phyloP scores from a whole-genome alignment of 2,329 filamentous ascomycete genomes.

The Ceratocystis variospora region DNA sequence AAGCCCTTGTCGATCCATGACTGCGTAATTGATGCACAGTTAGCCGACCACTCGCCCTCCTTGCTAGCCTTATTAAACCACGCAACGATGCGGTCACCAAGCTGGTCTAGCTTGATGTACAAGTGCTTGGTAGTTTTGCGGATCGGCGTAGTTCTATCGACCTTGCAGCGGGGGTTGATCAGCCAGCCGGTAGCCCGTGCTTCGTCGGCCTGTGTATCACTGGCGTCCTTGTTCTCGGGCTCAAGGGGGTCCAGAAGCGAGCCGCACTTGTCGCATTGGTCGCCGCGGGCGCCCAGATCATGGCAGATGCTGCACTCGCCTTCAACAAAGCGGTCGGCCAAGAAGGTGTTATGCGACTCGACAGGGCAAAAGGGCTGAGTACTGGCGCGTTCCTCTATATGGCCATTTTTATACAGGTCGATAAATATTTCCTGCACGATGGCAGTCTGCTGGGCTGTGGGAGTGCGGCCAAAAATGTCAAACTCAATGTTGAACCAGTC shows the following conservation, averaged over 20 bases:
- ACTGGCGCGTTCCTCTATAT: conserved; percentile 72
- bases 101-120: conserved; percentile 72
- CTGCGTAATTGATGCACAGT: conserved; percentile 62
- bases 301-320: conserved; percentile 63
- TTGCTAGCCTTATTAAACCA: conserved; percentile 65
- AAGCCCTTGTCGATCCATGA: conserved; percentile 75
- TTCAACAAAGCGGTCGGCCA: conserved; percentile 78
- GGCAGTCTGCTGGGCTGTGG: conserved; percentile 74
- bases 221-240: conserved; percentile 28
- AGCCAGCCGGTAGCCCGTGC: conserved; percentile 37
- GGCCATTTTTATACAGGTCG: conserved; percentile 78
- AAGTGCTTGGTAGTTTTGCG: conserved; percentile 77
- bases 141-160: conserved; percentile 71
- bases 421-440: conserved; percentile 87
- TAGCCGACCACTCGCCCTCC: conserved; percentile 63
- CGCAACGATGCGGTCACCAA: conserved; percentile 60
- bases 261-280: conserved; percentile 65
- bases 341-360: conserved; percentile 57
- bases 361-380: conserved; percentile 69
- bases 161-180: conserved; percentile 79
- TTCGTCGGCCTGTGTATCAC: conserved; percentile 24
- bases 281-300: conserved; percentile 56
- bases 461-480: conserved; percentile 88
- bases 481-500: conserved; percentile 94
- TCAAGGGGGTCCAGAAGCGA: conserved; percentile 58